A percentile compares a stretch with the other conserved stretches of the same genome.
Evolutionary conservation across 345 rosid species (phyloP).

Genomic region (Hibiscus syriacus): DNA sequence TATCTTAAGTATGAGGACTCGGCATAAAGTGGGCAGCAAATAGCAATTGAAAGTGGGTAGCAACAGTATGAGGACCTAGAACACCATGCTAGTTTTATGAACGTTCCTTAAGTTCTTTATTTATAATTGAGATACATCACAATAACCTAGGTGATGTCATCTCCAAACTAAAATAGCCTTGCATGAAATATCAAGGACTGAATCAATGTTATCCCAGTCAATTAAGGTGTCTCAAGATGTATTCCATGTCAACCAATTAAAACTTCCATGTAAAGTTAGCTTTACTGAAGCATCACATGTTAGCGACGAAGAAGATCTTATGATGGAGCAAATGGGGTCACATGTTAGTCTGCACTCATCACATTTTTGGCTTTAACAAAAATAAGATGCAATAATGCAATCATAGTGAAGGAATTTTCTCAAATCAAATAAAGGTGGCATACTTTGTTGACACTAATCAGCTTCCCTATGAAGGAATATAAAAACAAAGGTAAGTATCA

Average conservation of each 20-base stretch:
- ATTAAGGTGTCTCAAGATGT: background rate
- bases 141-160: background rate
- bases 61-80: background rate
- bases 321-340: background rate
- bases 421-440: slow-evolving; percentile 14
- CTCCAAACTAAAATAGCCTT: background rate
- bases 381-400: background rate
- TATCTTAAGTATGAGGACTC: too few species aligned
- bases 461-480: slow-evolving; percentile 47
- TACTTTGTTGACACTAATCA: slow-evolving; percentile 67
- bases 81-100: background rate
- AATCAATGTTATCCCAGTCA: background rate
- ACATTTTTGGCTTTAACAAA: background rate
- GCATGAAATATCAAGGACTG: background rate
- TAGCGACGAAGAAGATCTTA: background rate
- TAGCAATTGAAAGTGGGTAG: too few species aligned
- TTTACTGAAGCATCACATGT: background rate
- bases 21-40: too few species aligned
- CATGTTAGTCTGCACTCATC: background rate
- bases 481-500: slow-evolving; percentile 17
- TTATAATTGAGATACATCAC: background rate
- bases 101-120: background rate
- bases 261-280: slow-evolving; percentile 4
- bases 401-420: background rate
- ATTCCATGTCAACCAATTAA: background rate